Base-by-base conservation (phyloP, 306 rosid species). In the Medicago arabica region DNA sequence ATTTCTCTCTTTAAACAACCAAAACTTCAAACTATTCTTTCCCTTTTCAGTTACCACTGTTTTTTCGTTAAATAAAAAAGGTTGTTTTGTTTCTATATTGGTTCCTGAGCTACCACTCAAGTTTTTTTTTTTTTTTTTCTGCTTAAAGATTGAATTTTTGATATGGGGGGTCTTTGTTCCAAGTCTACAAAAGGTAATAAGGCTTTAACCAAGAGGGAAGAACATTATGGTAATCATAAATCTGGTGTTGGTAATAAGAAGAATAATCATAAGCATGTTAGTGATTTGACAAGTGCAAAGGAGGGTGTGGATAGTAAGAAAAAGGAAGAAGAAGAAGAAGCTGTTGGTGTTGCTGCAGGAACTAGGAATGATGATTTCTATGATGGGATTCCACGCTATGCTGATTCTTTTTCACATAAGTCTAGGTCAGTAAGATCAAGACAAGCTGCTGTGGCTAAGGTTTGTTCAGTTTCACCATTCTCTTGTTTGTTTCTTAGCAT, bases 111-210 rank as follows among this genome's bases (percentile, higher is more conserved):
- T 71, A 31, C 75, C 38, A 21, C 43, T 40, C 31, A 51, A 44
- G 13, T 70, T 69, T 49, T 50, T 18, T 9, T 18, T n/a, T n/a
- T n/a, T n/a, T n/a, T n/a, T n/a, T n/a, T n/a, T n/a, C n/a, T 54
- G n/a, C n/a, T 12, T 46, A 46, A 46, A 46, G 21, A 50, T 50
- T 50, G 19, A 2, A n/a, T 18, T 55, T 78, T 81, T 78, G 71
- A 71, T 41, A 92, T 92, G 97, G 97, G 97, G 67, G 93, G 85
- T 49, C 76, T 88, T 77, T 92, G 93, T 79, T 89, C 97, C 7
- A 88, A 72, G 84, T 74, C 87, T 60, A 86, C 78, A 25, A 79
- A 78, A 10, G 79, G 75, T 39, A 75, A 72, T 61, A 83, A 68
- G 73, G 80, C 61, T 67, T 75, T 78, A 60, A 69, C 84, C 9